phyloP scores from a whole-genome alignment of 805 yeast species.

The Suhomyces prunicola region DNA sequence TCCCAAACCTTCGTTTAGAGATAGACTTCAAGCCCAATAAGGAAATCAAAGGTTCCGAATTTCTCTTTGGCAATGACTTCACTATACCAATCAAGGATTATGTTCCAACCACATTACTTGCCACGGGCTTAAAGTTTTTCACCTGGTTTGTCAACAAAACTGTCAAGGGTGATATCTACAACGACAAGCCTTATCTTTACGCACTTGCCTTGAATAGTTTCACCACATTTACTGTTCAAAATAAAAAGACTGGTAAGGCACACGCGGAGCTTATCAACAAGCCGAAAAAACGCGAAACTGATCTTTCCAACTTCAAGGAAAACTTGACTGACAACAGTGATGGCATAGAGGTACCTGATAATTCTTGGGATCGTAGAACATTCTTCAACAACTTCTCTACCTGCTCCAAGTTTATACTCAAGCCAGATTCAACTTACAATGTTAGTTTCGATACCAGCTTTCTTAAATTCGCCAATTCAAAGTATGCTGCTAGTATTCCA shows the following conservation, averaged over 20 bases:
- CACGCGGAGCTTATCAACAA: conserved; percentile 7
- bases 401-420: conserved; percentile 41
- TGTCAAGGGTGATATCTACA: conserved; percentile 58
- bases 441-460: conserved; percentile 57
- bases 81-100: conserved; percentile 54
- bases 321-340: conserved; percentile 23
- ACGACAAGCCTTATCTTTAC: conserved; percentile 59
- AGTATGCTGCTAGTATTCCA: conserved; percentile 53
- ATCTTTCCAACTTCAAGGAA: conserved; percentile 17
- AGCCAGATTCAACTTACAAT: conserved; percentile 34
- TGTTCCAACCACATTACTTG: conserved; percentile 49
- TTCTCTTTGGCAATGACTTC: conserved; percentile 70
- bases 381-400: conserved; percentile 39
- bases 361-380: conserved; percentile 38
- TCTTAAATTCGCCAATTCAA: conserved; percentile 47
- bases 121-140: conserved; percentile 54
- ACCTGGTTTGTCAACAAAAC: conserved; percentile 61
- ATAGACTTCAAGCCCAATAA: conserved; percentile 41
- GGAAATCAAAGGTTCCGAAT: conserved; percentile 47
- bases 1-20: conserved; percentile 31
- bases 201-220: conserved; percentile 60
- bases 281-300: conserved; percentile 2
- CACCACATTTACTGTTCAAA: conserved; percentile 40
- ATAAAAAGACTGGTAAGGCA: conserved; percentile 1
- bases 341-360: conserved; percentile 27